Percentiles rank a stretch among this genome's conserved stretches.
phyloP scores from a whole-genome alignment of 2,329 filamentous ascomycete species.

The Mariannaea sp. region DNA sequence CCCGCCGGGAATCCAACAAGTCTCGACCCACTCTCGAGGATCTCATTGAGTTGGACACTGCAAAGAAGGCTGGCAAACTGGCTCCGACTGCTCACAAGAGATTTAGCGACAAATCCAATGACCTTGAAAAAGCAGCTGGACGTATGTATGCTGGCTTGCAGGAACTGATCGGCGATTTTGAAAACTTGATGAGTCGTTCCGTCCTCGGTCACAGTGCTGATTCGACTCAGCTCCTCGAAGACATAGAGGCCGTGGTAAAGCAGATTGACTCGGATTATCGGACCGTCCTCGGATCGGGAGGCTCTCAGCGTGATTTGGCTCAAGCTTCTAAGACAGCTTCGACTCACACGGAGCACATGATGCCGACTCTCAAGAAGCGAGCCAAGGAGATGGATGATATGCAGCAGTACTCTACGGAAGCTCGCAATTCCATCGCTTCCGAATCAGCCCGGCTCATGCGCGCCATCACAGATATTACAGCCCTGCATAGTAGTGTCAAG shows the following conservation, averaged over 20 bases:
- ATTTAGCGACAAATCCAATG: constrained; percentile 63
- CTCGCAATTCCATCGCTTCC: constrained; percentile 69
- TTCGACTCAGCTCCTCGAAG: constrained; percentile 71
- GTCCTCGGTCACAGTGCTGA: constrained; percentile 64
- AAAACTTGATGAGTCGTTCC: constrained; percentile 60
- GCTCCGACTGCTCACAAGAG: constrained; percentile 62
- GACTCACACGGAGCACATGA: constrained; percentile 64
- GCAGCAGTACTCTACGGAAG: constrained; percentile 62
- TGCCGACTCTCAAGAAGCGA: constrained; percentile 62
- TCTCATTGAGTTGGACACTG: constrained; percentile 74
- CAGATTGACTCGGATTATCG: constrained; percentile 89
- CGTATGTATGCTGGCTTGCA: constrained; percentile 67
- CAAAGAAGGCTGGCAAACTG: constrained; percentile 72
- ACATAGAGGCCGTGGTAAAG: constrained; percentile 82
- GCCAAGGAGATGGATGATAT: constrained; percentile 66
- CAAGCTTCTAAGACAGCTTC: constrained; percentile 68
- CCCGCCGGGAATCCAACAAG: constrained; percentile 49
- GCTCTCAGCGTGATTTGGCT: constrained; percentile 63
- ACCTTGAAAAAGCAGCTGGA: constrained; percentile 64
- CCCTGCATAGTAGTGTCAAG: constrained; percentile 73
- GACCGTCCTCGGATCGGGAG: constrained; percentile 70
- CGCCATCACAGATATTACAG: constrained; percentile 79
- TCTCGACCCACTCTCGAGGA: constrained; percentile 69
- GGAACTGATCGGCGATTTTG: constrained; percentile 65
- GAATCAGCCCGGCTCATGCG: constrained; percentile 78